Conservation (phyloP, 768 basidiomycete genomes). For the Tylopilus cervinicoccineus region DNA sequence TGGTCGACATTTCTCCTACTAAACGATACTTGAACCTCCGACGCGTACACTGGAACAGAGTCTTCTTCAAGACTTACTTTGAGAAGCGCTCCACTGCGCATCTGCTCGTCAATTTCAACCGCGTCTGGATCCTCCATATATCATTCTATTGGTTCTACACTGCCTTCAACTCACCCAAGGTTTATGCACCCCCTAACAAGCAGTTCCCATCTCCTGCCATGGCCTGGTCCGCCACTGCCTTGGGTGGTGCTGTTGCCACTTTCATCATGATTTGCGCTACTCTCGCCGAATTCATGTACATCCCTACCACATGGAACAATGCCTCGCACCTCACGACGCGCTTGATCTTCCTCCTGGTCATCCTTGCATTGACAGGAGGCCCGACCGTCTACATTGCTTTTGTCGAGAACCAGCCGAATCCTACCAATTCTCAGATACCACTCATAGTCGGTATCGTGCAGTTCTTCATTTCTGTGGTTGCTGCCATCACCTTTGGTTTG, state of each 20-base stretch:
- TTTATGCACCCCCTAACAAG: constrained; percentile 74
- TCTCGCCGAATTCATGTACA: constrained; percentile 92
- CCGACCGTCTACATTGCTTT: constrained; percentile 92
- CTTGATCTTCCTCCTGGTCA: constrained; percentile 85
- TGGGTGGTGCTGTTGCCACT: constrained; percentile 95
- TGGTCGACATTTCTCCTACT: constrained; percentile 87
- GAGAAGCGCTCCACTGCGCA: constrained; percentile 94
- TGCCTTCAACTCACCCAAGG: constrained; percentile 91
- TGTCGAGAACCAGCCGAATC: constrained; percentile 60
- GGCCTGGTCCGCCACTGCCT: constrained; percentile 92
- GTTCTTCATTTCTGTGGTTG: constrained; percentile 85
- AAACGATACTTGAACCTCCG: constrained; percentile 93
- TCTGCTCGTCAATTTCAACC: constrained; percentile 98
- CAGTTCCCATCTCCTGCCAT: constrained; percentile 75
- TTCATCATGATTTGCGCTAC: constrained; percentile 93
- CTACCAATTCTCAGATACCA: constrained; percentile 59
- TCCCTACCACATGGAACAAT: constrained; percentile 99
- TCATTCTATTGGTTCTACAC: constrained; percentile 96
- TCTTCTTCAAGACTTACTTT: constrained; percentile 98
- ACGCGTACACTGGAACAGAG: constrained; percentile 88
- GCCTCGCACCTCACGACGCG: constrained; percentile 95
- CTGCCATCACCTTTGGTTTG: constrained; percentile 78
- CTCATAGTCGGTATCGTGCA: constrained; percentile 92
- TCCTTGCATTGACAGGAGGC: constrained; percentile 87
- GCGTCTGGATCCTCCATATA: constrained; percentile 96